Percentiles rank a stretch among this genome's conserved stretches.
These are phyloP conservation scores for Durio zibethinus DNA, from an alignment of 345 rosid genomes.

Conservation along the genomic window DNA sequence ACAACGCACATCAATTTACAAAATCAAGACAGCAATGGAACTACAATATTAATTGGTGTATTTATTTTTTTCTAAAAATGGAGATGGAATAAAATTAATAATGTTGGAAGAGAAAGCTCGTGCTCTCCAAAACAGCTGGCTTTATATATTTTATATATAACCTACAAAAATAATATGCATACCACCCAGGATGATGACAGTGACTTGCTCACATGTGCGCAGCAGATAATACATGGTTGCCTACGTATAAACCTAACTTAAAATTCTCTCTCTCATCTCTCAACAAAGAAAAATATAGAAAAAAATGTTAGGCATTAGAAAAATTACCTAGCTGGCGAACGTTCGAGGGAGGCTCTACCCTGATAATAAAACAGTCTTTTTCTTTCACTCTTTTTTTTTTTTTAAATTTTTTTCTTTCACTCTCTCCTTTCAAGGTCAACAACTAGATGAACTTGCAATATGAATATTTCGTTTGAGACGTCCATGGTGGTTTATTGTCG, in stretches of 20 bases:
- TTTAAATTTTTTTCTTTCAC: background rate
- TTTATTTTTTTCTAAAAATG: background rate
- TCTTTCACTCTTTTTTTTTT: too few species aligned
- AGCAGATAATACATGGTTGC: conserved; percentile 51
- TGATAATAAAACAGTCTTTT: background rate
- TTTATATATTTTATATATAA: conserved; percentile 9
- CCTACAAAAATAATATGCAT: conserved; percentile 10
- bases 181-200: conserved; percentile 38
- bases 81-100: background rate
- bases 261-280: conserved; percentile 3
- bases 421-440: conserved; percentile 26
- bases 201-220: conserved; percentile 61
- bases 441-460: conserved; percentile 15
- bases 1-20: background rate
- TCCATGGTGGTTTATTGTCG: conserved; percentile 1
- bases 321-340: conserved; percentile 25
- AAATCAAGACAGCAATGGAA: background rate
- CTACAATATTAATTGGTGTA: background rate
- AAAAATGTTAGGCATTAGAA: background rate
- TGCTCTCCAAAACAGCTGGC: conserved; percentile 37
- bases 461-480: conserved; percentile 12
- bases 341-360: conserved; percentile 27
- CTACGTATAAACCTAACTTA: conserved; percentile 23
- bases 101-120: conserved; percentile 5
- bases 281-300: background rate